Conservation (phyloP, 202 grass and related monocot species). For the Sporobolus alterniflorus region DNA sequence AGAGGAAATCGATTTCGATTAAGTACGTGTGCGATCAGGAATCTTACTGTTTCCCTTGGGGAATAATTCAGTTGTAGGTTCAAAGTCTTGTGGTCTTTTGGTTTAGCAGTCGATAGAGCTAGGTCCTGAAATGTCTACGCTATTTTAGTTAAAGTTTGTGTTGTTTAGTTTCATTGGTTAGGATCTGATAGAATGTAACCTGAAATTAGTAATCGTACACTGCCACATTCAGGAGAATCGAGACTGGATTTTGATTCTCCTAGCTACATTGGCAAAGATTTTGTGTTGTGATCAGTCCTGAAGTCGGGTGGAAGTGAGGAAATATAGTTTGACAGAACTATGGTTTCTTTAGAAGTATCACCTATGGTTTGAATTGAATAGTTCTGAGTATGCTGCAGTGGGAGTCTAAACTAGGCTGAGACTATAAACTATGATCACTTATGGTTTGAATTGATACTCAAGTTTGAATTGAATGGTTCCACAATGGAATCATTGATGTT, state of each 20-base stretch:
- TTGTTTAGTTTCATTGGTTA: background rate
- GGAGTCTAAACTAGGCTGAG: background rate
- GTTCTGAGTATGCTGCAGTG: background rate
- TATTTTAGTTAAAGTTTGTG: background rate
- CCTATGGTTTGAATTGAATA: background rate
- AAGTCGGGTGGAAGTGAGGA: background rate
- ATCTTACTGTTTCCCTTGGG: background rate
- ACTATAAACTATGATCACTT: no score
- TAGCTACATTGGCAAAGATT: background rate
- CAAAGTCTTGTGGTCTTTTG: background rate
- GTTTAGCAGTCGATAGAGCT: background rate
- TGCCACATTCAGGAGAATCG: background rate
- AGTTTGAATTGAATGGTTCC: background rate
- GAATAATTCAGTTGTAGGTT: slow-evolving; percentile 29
- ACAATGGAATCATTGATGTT: background rate
- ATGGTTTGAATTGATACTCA: background rate
- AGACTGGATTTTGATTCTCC: background rate
- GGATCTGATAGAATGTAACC: background rate
- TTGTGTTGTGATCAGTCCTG: background rate
- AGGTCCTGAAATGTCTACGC: background rate
- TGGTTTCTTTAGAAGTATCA: background rate
- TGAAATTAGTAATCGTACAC: background rate
- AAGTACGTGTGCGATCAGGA: background rate
- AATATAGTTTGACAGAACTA: background rate
- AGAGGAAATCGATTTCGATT: background rate